phyloP scores from a whole-genome alignment of 148 eudicot genomes.

The Euryodendron excelsum region DNA sequence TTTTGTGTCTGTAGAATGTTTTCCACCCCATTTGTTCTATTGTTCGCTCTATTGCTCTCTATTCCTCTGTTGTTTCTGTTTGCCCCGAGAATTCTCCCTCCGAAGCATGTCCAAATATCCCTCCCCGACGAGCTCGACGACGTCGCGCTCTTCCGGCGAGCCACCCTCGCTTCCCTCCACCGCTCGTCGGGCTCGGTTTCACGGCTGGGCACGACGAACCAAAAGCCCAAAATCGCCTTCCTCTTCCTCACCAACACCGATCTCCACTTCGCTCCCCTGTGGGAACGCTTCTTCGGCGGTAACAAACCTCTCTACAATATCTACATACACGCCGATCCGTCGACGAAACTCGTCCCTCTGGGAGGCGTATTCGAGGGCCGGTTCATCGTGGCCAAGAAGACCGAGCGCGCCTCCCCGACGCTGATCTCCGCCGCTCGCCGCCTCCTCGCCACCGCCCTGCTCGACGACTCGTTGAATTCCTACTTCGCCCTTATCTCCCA shows the following conservation, averaged over 20 bases:
- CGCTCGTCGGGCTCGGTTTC: slow-evolving; percentile 23
- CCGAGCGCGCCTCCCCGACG: slow-evolving; percentile 53
- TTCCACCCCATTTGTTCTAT: slow-evolving; percentile 26
- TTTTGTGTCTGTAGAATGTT: slow-evolving; percentile 31
- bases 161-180: slow-evolving; percentile 35
- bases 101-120: slow-evolving; percentile 39
- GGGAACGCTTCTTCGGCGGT: slow-evolving; percentile 49
- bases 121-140: slow-evolving; percentile 64
- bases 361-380: slow-evolving; percentile 41
- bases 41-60: slow-evolving; percentile 24
- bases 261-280: slow-evolving; percentile 64
- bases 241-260: slow-evolving; percentile 56
- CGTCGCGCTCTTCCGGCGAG: slow-evolving; percentile 56
- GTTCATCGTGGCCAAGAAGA: slow-evolving; percentile 29
- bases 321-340: slow-evolving; percentile 65
- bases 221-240: slow-evolving; percentile 61
- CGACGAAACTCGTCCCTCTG: slow-evolving; percentile 21
- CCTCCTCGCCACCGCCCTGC: slow-evolving; percentile 50
- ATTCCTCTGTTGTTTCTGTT: slow-evolving; percentile 28
- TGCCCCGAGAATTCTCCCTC: slow-evolving; percentile 22
- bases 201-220: slow-evolving; percentile 31
- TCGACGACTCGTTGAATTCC: slow-evolving; percentile 44
- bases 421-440: slow-evolving; percentile 64
- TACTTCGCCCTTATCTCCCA: slow-evolving; percentile 58
- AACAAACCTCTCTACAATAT: slow-evolving; percentile 38